Conservation (phyloP, 768 basidiomycete genomes). For the Hypholoma fasciculare region DNA sequence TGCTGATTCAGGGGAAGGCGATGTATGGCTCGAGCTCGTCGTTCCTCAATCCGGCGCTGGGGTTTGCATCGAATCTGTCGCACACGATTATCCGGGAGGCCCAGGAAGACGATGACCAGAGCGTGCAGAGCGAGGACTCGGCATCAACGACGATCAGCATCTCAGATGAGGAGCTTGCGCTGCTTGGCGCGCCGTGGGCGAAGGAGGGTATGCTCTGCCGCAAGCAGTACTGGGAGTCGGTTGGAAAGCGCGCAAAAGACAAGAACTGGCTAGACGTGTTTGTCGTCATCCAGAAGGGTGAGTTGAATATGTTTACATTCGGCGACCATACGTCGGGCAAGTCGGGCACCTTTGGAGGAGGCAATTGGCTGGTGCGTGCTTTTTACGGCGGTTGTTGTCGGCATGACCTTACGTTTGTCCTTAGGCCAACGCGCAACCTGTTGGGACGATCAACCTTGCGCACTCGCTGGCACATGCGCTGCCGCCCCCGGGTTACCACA, state of each 20-base stretch:
- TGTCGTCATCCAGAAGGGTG: slow-evolving; percentile 93
- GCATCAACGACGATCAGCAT: slow-evolving; percentile 79
- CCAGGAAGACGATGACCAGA: slow-evolving; percentile 85
- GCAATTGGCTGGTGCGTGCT: slow-evolving; percentile 92
- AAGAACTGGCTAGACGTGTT: slow-evolving; percentile 95
- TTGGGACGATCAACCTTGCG: slow-evolving; percentile 81
- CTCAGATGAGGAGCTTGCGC: slow-evolving; percentile 91
- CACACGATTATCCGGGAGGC: slow-evolving; percentile 96
- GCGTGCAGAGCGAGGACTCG: slow-evolving; percentile 63
- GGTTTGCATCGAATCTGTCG: slow-evolving; percentile 94
- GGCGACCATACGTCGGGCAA: slow-evolving; percentile 69
- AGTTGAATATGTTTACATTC: slow-evolving; percentile 95
- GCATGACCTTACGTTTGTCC: slow-evolving; percentile 12
- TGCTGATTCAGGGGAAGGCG: slow-evolving; percentile 35
- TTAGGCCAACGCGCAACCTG: slow-evolving; percentile 83
- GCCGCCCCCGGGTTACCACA: slow-evolving; percentile 91
- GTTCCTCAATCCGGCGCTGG: slow-evolving; percentile 84
- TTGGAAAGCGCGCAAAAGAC: slow-evolving; percentile 81
- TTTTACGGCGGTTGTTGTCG: not conserved
- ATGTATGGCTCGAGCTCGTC: slow-evolving; percentile 64
- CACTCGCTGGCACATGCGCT: slow-evolving; percentile 88
- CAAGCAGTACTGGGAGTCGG: slow-evolving; percentile 91
- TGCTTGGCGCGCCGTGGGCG: slow-evolving; percentile 97
- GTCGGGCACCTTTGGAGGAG: slow-evolving; percentile 81
- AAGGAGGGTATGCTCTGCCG: slow-evolving; percentile 97